Conservation (phyloP, 352 stramenopile genomes). For the Lagenidium sp. region DNA sequence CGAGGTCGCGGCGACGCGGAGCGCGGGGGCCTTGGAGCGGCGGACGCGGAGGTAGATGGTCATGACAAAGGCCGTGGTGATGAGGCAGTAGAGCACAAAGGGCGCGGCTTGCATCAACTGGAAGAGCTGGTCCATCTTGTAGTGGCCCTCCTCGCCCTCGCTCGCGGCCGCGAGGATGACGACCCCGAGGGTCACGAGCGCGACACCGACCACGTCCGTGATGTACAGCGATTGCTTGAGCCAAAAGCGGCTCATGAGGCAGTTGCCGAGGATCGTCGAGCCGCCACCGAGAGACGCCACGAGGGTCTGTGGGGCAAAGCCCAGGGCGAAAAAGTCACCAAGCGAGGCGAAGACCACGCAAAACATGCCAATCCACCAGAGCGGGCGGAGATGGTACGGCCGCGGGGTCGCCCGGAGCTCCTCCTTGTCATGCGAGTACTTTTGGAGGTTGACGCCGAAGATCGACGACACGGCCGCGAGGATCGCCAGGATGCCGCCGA, state of each 20-base stretch:
- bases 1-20: constrained; percentile 40
- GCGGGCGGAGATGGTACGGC: constrained; percentile 72
- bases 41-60: constrained; percentile 75
- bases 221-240: constrained; percentile 82
- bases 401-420: constrained; percentile 50
- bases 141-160: constrained; percentile 62
- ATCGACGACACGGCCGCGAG: constrained; percentile 74
- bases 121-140: constrained; percentile 85
- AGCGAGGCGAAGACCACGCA: constrained; percentile 76
- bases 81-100: constrained; percentile 78
- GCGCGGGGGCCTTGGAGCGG: constrained; percentile 66
- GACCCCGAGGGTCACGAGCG: constrained; percentile 68
- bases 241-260: constrained; percentile 81
- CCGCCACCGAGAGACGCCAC: constrained; percentile 74
- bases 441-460: constrained; percentile 89
- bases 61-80: constrained; percentile 77
- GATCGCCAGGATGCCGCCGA: constrained; percentile 74
- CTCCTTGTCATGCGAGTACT: constrained; percentile 87
- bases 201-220: constrained; percentile 71
- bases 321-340: constrained; percentile 80
- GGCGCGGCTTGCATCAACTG: constrained; percentile 65
- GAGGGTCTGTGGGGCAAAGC: constrained; percentile 82
- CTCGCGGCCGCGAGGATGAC: constrained; percentile 68
- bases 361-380: constrained; percentile 87
- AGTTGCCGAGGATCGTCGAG: constrained; percentile 80